These are phyloP conservation scores for Breviolum minutum DNA, from an alignment of 73 alveolate species.

Conservation along the genomic window DNA sequence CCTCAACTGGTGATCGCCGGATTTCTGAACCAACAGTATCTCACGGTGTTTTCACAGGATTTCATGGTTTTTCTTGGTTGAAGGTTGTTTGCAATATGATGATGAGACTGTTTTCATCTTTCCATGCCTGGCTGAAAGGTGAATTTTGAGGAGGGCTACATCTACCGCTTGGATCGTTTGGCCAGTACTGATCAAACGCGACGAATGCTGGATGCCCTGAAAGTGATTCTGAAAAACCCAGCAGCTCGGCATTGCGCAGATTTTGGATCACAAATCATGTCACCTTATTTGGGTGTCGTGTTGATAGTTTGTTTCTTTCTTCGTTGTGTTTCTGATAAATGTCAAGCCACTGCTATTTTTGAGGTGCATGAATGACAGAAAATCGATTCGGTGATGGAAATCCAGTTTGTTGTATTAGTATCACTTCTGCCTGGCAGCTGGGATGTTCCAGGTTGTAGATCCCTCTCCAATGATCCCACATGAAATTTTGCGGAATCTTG, in stretches of 20 bases:
- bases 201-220: conserved; percentile 80
- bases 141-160: conserved; percentile 66
- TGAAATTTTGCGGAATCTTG: conserved; percentile 29
- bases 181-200: conserved; percentile 88
- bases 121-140: background rate
- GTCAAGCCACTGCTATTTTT: background rate
- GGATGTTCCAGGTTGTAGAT: background rate
- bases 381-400: background rate
- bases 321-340: background rate
- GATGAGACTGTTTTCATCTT: background rate
- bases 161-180: conserved; percentile 75
- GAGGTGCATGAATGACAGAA: background rate
- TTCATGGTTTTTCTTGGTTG: no score
- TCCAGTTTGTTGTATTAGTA: background rate
- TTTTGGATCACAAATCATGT: background rate
- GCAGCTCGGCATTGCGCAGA: background rate
- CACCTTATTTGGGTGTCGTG: background rate
- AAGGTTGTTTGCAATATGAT: background rate
- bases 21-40: no score
- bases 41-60: no score
- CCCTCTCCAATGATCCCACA: conserved; percentile 89
- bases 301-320: background rate
- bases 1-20: no score
- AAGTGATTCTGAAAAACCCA: conserved; percentile 64
- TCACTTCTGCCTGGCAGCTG: background rate